Conservation (phyloP, 192 early-diverging fungal species). For the Podila clonocystis region DNA sequence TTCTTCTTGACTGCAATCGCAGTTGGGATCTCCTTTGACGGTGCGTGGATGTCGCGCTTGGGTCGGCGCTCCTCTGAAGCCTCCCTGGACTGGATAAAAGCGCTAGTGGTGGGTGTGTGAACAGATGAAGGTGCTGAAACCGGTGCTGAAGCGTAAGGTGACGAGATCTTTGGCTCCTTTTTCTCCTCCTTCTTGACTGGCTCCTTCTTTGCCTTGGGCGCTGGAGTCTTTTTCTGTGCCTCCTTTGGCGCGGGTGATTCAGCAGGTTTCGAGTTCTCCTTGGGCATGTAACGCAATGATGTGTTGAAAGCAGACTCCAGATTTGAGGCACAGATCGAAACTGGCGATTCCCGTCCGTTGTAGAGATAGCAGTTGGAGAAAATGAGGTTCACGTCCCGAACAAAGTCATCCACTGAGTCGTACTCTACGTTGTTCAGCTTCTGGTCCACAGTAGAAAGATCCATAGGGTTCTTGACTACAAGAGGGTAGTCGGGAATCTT, state of each 20-base stretch:
- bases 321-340: conserved; percentile 72
- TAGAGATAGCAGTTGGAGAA: conserved; percentile 86
- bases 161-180: conserved; percentile 30
- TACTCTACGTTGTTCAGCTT: conserved; percentile 76
- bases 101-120: background rate
- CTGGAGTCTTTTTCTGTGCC: conserved; percentile 12
- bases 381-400: conserved; percentile 76
- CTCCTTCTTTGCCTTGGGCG: conserved; percentile 33
- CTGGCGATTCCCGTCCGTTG: conserved; percentile 77
- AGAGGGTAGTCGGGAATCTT: conserved; percentile 83
- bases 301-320: conserved; percentile 76
- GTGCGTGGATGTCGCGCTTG: conserved; percentile 74
- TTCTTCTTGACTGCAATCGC: conserved; percentile 18
- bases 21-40: conserved; percentile 49
- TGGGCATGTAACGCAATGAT: conserved; percentile 77
- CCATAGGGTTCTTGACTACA: conserved; percentile 83
- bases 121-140: conserved; percentile 10
- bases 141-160: conserved; percentile 12
- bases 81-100: background rate
- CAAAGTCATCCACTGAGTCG: conserved; percentile 71
- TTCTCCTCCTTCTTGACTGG: conserved; percentile 32
- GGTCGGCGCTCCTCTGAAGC: conserved; percentile 64
- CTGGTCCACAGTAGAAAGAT: conserved; percentile 78
- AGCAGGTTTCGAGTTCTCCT: conserved; percentile 30
- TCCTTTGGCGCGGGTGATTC: conserved; percentile 1